Conservation (phyloP, 2,329 filamentous ascomycete genomes). For the Coleophoma crateriformis region DNA sequence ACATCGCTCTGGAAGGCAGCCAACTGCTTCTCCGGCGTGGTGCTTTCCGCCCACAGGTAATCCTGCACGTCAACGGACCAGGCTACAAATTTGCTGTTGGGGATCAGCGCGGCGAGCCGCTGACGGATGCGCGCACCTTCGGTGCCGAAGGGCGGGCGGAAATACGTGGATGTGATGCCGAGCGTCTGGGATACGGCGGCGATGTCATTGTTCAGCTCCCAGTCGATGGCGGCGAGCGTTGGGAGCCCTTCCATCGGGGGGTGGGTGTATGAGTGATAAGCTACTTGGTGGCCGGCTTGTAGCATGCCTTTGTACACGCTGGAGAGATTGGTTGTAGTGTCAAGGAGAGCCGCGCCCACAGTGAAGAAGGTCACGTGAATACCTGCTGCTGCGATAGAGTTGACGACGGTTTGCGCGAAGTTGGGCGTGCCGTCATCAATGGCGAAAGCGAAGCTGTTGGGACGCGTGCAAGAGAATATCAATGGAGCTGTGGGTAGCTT, state of each 20-base stretch:
- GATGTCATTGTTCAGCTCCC: constrained; percentile 55
- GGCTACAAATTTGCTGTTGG: constrained; percentile 54
- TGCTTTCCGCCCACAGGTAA: constrained; percentile 58
- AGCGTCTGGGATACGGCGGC: constrained; percentile 35
- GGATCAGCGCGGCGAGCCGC: constrained; percentile 46
- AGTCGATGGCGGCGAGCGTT: constrained; percentile 48
- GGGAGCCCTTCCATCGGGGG: constrained; percentile 58
- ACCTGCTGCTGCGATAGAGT: constrained; percentile 52
- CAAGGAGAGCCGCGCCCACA: constrained; percentile 56
- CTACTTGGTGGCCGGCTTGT: constrained; percentile 59
- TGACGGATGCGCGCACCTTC: constrained; percentile 63
- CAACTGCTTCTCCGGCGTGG: constrained; percentile 61
- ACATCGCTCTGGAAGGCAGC: constrained; percentile 61
- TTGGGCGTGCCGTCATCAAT: constrained; percentile 63
- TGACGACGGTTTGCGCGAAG: constrained; percentile 54
- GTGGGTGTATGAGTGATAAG: constrained; percentile 63
- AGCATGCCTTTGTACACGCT: constrained; percentile 60
- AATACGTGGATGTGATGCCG: constrained; percentile 44
- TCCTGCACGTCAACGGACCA: constrained; percentile 70
- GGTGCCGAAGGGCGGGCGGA: constrained; percentile 64
- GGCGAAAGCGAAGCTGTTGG: constrained; percentile 67
- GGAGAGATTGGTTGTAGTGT: constrained; percentile 54
- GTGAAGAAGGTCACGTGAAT: constrained; percentile 70
- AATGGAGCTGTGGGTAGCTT: constrained; percentile 58
- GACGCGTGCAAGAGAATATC: constrained; percentile 58